These are phyloP conservation scores for Neofusicoccum cordaticola DNA, from an alignment of 2,329 filamentous ascomycete genomes.

Conservation along the genomic window DNA sequence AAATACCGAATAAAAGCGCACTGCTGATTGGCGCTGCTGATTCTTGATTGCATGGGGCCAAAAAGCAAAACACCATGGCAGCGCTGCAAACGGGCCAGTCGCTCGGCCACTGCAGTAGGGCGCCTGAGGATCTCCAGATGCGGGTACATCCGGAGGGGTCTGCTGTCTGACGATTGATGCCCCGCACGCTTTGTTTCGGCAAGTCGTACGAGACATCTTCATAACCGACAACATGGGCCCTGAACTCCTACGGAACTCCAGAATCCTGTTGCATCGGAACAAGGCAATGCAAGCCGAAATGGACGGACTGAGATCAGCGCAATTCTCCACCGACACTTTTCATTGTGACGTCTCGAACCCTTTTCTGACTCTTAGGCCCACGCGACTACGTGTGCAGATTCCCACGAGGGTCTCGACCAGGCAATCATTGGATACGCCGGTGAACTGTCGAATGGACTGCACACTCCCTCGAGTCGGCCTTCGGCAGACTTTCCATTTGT, in stretches of 20 bases:
- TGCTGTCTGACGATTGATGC: not conserved
- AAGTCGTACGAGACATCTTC: not conserved
- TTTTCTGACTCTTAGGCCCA: not conserved
- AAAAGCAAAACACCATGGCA: not conserved
- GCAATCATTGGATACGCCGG: not conserved
- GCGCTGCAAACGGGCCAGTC: not conserved
- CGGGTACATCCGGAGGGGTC: constrained; percentile 1
- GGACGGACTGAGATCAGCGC: not conserved
- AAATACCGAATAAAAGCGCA: not conserved
- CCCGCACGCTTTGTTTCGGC: constrained; percentile 3
- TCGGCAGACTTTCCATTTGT: constrained; percentile 4
- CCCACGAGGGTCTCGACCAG: not conserved
- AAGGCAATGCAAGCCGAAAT: not conserved
- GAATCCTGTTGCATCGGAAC: not conserved
- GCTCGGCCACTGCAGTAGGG: not conserved
- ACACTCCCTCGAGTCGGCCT: not conserved
- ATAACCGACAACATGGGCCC: not conserved
- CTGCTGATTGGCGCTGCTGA: not conserved
- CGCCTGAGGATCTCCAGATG: constrained; percentile 7
- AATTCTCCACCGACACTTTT: not conserved
- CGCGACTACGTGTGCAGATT: not conserved
- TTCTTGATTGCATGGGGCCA: not conserved
- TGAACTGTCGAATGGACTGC: not conserved
- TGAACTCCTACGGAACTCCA: not conserved
- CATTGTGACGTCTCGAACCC: constrained; percentile 9